Evolutionary conservation across 2,329 filamentous ascomycete genomes (phyloP).

Genomic region (Talaromyces sp.): DNA sequence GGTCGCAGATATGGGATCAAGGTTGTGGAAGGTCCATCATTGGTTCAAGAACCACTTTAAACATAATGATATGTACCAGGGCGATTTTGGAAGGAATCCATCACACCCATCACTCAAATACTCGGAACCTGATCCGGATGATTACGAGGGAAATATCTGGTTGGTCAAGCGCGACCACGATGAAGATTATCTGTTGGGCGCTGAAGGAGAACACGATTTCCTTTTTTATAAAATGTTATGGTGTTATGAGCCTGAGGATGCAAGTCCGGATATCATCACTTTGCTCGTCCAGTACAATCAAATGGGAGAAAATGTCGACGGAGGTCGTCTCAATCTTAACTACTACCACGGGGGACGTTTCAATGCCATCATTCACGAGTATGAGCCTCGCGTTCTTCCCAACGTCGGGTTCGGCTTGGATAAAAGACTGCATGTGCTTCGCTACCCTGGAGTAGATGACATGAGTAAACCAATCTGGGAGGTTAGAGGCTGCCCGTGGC

Average conservation of each 20-base stretch:
- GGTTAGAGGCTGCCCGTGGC: background rate
- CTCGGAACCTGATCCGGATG: background rate
- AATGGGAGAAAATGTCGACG: background rate
- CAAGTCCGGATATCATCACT: background rate
- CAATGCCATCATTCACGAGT: conserved; percentile 7
- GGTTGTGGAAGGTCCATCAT: background rate
- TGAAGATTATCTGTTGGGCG: background rate
- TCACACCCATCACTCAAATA: too few relatives aligned
- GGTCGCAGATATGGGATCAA: background rate
- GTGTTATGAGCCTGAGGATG: background rate
- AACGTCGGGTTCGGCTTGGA: background rate
- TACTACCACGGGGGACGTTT: conserved; percentile 1
- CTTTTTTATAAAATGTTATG: background rate
- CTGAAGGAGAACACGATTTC: background rate
- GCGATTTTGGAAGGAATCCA: background rate
- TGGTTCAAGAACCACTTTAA: conserved; percentile 11
- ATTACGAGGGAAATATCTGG: background rate
- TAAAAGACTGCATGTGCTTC: background rate
- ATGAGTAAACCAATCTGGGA: conserved; percentile 5
- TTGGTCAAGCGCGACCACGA: background rate
- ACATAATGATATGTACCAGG: background rate
- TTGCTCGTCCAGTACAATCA: background rate
- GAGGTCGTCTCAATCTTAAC: background rate
- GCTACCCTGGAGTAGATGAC: background rate
- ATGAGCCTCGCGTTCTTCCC: conserved; percentile 9